These are phyloP conservation scores for Cladosporium sp. DNA, from an alignment of 2,329 filamentous ascomycete genomes.

Conservation along the genomic window DNA sequence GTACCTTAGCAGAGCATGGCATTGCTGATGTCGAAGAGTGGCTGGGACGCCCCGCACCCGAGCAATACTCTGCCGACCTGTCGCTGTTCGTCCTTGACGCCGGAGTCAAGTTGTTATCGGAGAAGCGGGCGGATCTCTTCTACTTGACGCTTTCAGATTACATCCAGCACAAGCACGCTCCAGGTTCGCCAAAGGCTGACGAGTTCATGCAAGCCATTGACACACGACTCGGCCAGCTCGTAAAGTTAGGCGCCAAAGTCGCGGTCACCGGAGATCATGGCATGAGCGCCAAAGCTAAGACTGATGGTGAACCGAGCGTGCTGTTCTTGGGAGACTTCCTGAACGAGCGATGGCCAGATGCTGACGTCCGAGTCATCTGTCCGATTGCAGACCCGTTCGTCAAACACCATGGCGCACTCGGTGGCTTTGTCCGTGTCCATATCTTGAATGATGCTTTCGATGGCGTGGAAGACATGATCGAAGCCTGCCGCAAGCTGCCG, in stretches of 20 bases:
- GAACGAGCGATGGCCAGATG: constrained; percentile 36
- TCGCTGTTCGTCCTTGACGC: constrained; percentile 50
- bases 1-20: constrained; percentile 40
- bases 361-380: constrained; percentile 44
- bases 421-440: constrained; percentile 47
- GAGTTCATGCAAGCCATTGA: constrained; percentile 44
- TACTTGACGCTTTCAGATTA: constrained; percentile 51
- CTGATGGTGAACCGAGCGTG: constrained; percentile 41
- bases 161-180: constrained; percentile 49
- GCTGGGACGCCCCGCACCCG: constrained; percentile 42
- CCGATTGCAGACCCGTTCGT: constrained; percentile 51
- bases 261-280: constrained; percentile 49
- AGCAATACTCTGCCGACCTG: constrained; percentile 49
- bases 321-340: constrained; percentile 46
- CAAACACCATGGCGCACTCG: constrained; percentile 47
- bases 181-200: constrained; percentile 41
- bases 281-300: constrained; percentile 46
- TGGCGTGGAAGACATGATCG: constrained; percentile 36
- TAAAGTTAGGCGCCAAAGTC: constrained; percentile 41
- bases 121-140: constrained; percentile 44
- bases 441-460: constrained; percentile 29
- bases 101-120: constrained; percentile 46
- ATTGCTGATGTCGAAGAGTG: constrained; percentile 42
- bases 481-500: constrained; percentile 34
- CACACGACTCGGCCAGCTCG: constrained; percentile 37